Evolutionary conservation across 2,329 filamentous ascomycete genomes (phyloP), one percentile per base, ranked within the genome.

Genomic region (Elsinoe necatrix): DNA sequence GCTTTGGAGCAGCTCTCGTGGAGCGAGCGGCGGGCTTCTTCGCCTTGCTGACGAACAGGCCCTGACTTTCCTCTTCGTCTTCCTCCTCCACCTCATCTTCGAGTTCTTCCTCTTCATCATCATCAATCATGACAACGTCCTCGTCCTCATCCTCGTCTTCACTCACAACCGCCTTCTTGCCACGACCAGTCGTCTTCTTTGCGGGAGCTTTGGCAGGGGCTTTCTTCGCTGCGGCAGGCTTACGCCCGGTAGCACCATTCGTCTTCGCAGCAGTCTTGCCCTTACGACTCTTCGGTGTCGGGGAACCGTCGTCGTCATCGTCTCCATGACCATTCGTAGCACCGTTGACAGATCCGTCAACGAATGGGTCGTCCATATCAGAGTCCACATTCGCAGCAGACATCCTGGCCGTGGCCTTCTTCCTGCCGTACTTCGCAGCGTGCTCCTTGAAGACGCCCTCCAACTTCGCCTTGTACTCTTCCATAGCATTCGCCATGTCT

Each of bases 341-440:
- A 6, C 81, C 84, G 0, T 87, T 56, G 16, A 82, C 58, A 89
- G 83, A 48, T 93, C 86, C 59, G 86, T 86, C 52, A 34, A 42
- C 52, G 91, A 92, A 97, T 52, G 79, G 78, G 0, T 91, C 93
- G 51, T 95, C 86, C 23, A 91, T 74, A 62, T 97, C 92, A n/a
- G 83, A 88, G 66, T 97, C 89, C 90, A 91, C 97, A 1, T 29
- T 9, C 9, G 77, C 78, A 9, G 82, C 80, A 1, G 92, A 92
- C 68, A 84, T 88, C 67, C 87, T 92, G 59, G 64, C 45, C 23
- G 57, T 63, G 9, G 54, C 60, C 54, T 63, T 63, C 56, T 76
- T 81, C 63, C 76, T 78, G 42, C 71, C 65, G 35, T 73, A 74
- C 70, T 79, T 84, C 37, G 83, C 67, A 55, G 80, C 73, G 2